phyloP scores from a whole-genome alignment of 164 flowering plant species.

The Paratinospora sagittata region DNA sequence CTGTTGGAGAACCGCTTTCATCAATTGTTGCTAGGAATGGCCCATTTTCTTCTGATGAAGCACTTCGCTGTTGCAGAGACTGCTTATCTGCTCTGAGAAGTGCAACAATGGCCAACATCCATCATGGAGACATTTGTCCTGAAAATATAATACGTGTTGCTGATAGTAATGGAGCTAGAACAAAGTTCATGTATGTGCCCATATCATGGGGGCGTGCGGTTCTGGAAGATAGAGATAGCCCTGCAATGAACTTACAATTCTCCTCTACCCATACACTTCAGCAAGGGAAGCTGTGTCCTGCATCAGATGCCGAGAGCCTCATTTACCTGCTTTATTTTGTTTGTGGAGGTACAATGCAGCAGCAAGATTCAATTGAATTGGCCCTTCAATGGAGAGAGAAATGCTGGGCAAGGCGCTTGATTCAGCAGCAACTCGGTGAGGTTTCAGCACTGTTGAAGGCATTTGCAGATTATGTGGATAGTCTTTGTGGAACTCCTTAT shows the following conservation, averaged over 20 bases:
- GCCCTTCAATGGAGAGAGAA: constrained; percentile 79
- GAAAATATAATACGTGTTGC: constrained; percentile 58
- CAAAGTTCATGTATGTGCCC: constrained; percentile 28
- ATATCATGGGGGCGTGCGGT: constrained; percentile 82
- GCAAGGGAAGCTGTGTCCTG: constrained; percentile 71
- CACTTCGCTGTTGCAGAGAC: constrained; percentile 62
- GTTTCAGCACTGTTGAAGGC: constrained; percentile 83
- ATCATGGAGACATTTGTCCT: constrained; percentile 80
- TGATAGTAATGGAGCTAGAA: constrained; percentile 21
- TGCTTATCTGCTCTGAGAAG: constrained; percentile 63
- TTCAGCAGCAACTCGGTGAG: constrained; percentile 85
- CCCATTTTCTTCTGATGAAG: constrained; percentile 48
- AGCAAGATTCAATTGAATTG: constrained; percentile 72
- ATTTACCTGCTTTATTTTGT: constrained; percentile 58
- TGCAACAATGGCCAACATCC: constrained; percentile 48
- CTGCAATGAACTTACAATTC: constrained; percentile 64
- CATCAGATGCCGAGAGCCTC: constrained; percentile 83
- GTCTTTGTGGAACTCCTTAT: constrained; percentile 92
- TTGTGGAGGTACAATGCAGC: constrained; percentile 55
- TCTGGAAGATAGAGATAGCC: constrained; percentile 75
- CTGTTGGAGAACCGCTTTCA: constrained; percentile 62
- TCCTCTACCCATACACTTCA: constrained; percentile 82
- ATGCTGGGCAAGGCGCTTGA: constrained; percentile 72
- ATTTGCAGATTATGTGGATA: constrained; percentile 91
- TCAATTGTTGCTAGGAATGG: constrained; percentile 37